Evolutionary conservation across 805 yeast genomes (phyloP).

Genomic region (Hyphopichia homilentoma): DNA sequence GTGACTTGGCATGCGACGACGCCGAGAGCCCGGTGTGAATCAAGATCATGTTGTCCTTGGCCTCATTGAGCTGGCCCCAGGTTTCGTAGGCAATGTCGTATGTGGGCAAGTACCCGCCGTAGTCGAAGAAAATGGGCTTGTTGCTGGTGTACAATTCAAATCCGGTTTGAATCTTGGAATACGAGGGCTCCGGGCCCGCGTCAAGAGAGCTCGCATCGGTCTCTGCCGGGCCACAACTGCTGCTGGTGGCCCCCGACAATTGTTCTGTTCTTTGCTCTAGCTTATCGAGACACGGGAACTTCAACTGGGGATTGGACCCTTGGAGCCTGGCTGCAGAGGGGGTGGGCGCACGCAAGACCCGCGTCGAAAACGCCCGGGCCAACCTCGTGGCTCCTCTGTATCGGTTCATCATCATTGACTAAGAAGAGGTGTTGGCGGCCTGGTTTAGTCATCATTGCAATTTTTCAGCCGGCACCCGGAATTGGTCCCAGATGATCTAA

Average conservation of each 20-base stretch:
- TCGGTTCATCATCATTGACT: too few species aligned
- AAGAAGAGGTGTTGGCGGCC: too few species aligned
- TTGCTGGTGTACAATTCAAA: constrained; percentile 54
- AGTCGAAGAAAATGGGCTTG: constrained; percentile 68
- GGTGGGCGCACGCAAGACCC: constrained; percentile 1
- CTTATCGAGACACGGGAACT: constrained; percentile 84
- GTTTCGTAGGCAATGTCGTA: constrained; percentile 88
- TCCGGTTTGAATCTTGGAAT: constrained; percentile 64
- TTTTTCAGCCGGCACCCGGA: too few species aligned
- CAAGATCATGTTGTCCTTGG: constrained; percentile 67
- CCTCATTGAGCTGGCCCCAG: constrained; percentile 74
- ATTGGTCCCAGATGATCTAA: too few species aligned
- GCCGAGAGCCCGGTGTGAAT: constrained; percentile 92
- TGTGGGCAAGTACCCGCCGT: constrained; percentile 73
- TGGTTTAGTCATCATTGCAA: too few species aligned
- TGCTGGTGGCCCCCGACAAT: constrained; percentile 14
- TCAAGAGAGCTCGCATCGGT: constrained; percentile 38
- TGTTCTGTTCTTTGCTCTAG: constrained; percentile 53
- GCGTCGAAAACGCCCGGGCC: background rate
- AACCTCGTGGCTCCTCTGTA: background rate
- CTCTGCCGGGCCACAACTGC: constrained; percentile 5
- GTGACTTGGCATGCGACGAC: constrained; percentile 89
- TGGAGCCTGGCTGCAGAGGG: constrained; percentile 6
- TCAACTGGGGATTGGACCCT: constrained; percentile 60
- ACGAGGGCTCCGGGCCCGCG: constrained; percentile 83